These are phyloP conservation scores for Pogostemon cablin DNA, from an alignment of 257 asterid genomes.

Conservation along the genomic window DNA sequence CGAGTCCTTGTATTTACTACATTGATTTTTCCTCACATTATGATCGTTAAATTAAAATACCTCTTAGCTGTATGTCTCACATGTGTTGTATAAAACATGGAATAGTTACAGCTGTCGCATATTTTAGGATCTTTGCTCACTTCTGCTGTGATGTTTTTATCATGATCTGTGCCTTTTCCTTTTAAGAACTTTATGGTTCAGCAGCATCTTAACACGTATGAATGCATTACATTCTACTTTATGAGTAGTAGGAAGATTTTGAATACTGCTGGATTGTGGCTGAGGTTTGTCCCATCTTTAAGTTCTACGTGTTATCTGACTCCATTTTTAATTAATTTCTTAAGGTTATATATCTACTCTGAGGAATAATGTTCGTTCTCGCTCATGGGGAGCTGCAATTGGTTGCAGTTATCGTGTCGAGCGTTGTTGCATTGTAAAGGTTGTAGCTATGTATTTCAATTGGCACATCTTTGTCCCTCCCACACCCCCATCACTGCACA, in stretches of 20 bases:
- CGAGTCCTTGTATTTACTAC: not conserved
- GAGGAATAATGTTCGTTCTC: conserved; percentile 96
- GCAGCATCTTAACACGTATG: conserved; percentile 14
- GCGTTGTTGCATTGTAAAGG: conserved; percentile 89
- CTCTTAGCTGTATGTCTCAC: conserved; percentile 6
- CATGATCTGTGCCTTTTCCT: conserved; percentile 11
- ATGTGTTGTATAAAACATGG: conserved; percentile 7
- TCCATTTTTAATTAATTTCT: conserved; percentile 28
- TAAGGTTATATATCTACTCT: conserved; percentile 84
- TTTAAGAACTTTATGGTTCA: conserved; percentile 23
- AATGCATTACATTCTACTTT: conserved; percentile 28
- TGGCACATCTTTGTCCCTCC: conserved; percentile 23
- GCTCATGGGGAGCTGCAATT: conserved; percentile 97
- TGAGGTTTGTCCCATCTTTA: conserved; percentile 19
- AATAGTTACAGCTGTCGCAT: conserved; percentile 9
- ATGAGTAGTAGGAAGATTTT: conserved; percentile 8
- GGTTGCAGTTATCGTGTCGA: conserved; percentile 94
- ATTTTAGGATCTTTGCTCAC: conserved; percentile 19
- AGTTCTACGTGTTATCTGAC: conserved; percentile 25
- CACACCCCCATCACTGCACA: not conserved
- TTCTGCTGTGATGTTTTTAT: not conserved
- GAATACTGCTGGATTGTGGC: conserved; percentile 21
- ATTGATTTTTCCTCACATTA: not conserved
- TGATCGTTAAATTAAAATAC: conserved; percentile 18
- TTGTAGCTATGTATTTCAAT: conserved; percentile 36